Percentiles rank a stretch among this genome's conserved stretches.
Evolutionary conservation across 192 early-diverging fungal species (phyloP).

Genomic region (Mortierella claussenii): DNA sequence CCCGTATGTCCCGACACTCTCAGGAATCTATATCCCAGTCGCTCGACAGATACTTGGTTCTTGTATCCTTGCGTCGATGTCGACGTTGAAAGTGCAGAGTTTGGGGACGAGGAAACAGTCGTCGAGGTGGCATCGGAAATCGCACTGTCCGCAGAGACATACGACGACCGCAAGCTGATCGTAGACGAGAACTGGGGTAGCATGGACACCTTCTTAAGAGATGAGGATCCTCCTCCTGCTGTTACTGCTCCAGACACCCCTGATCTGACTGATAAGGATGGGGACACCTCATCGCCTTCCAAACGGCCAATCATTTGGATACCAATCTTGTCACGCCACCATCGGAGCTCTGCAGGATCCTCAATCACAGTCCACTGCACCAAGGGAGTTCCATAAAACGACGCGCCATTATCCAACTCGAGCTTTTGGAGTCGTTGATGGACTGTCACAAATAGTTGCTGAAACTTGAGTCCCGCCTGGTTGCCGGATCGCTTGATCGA

Average conservation of each 20-base stretch:
- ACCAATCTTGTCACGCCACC: conserved; percentile 52
- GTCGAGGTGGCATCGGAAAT: conserved; percentile 42
- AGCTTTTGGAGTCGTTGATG: conserved; percentile 50
- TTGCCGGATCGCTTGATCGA: conserved; percentile 44
- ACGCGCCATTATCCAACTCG: conserved; percentile 32
- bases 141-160: conserved; percentile 23
- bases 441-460: conserved; percentile 45
- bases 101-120: conserved; percentile 5
- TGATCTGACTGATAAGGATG: too few relatives aligned
- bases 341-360: conserved; percentile 38
- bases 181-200: conserved; percentile 1
- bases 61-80: background rate
- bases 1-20: conserved; percentile 52
- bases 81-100: background rate
- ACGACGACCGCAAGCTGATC: conserved; percentile 28
- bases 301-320: conserved; percentile 52
- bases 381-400: conserved; percentile 29
- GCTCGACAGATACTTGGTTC: conserved; percentile 33
- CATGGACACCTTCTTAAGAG: background rate
- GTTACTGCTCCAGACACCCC: background rate
- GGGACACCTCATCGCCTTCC: conserved; percentile 22
- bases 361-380: conserved; percentile 54
- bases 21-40: conserved; percentile 47
- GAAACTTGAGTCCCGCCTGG: conserved; percentile 50
- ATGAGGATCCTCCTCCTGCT: background rate